Conservation (phyloP, 176 grass and related monocot species). For the Aegilops bicornis region DNA sequence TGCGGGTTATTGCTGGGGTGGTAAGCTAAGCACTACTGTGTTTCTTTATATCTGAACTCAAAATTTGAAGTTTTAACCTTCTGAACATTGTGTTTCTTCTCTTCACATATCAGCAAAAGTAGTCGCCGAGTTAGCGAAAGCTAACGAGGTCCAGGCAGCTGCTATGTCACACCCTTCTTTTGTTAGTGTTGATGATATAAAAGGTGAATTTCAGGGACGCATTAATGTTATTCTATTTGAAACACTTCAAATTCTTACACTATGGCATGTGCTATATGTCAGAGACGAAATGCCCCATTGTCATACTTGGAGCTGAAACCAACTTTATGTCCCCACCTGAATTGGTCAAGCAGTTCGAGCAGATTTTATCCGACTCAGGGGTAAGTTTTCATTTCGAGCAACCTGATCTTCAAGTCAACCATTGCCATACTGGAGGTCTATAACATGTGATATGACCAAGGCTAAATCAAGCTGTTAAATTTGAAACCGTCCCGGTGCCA, state of each 20-base stretch:
- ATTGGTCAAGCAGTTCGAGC: conserved; percentile 62
- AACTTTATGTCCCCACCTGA: conserved; percentile 40
- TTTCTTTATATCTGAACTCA: neutral
- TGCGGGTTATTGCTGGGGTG: conserved; percentile 83
- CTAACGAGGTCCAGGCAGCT: conserved; percentile 48
- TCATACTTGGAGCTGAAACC: conserved; percentile 61
- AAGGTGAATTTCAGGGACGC: conserved; percentile 21
- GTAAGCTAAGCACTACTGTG: conserved; percentile 48
- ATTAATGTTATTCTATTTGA: neutral
- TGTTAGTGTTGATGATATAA: conserved; percentile 61
- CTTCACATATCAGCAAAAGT: conserved; percentile 41
- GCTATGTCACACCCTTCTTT: conserved; percentile 67
- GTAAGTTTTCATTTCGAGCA: conserved; percentile 32
- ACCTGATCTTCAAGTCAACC: neutral
- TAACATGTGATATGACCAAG: neutral
- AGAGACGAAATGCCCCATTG: conserved; percentile 52
- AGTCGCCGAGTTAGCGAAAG: conserved; percentile 58
- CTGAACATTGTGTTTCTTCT: neutral
- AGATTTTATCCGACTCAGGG: conserved; percentile 45
- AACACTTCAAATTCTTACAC: neutral
- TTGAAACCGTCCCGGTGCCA: neutral
- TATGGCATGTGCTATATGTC: neutral
- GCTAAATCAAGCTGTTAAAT: neutral
- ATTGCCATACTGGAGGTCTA: neutral
- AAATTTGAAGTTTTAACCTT: neutral